These are phyloP conservation scores for Hygrocybe punicea DNA, from an alignment of 768 basidiomycete genomes.

Conservation along the genomic window DNA sequence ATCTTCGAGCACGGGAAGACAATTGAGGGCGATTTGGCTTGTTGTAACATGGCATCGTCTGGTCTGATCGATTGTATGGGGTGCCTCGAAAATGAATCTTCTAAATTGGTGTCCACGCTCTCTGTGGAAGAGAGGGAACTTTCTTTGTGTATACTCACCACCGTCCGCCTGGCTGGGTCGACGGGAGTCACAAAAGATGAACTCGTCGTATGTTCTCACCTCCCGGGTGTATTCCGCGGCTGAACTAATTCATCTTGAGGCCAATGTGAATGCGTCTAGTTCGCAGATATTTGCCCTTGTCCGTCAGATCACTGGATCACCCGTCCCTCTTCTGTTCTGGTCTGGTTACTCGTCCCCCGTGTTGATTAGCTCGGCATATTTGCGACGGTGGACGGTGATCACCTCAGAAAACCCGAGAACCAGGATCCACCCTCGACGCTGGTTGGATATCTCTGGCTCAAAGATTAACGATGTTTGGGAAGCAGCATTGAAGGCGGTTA, in stretches of 20 bases:
- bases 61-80: slow-evolving; percentile 43
- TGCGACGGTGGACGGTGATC: slow-evolving; percentile 54
- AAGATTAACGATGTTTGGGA: slow-evolving; percentile 65
- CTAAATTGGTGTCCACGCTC: slow-evolving; percentile 26
- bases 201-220: slow-evolving; percentile 34
- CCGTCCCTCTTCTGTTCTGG: slow-evolving; percentile 63
- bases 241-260: slow-evolving; percentile 10
- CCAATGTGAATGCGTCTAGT: slow-evolving; percentile 16
- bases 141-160: slow-evolving; percentile 35
- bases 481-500: slow-evolving; percentile 65
- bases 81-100: slow-evolving; percentile 46
- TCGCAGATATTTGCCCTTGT: slow-evolving; percentile 32
- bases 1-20: slow-evolving; percentile 43
- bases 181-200: slow-evolving; percentile 40
- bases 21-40: slow-evolving; percentile 41
- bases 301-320: slow-evolving; percentile 42
- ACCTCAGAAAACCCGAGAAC: slow-evolving; percentile 44
- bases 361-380: slow-evolving; percentile 53
- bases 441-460: slow-evolving; percentile 69
- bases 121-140: slow-evolving; percentile 27
- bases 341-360: slow-evolving; percentile 55
- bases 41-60: slow-evolving; percentile 41
- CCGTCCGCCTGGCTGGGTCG: slow-evolving; percentile 36
- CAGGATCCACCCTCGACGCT: slow-evolving; percentile 64
- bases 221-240: not conserved